Percentiles rank a stretch among this genome's conserved stretches.
Conservation (phyloP, 805 yeast genomes). For the Henningerozyma blattae region DNA sequence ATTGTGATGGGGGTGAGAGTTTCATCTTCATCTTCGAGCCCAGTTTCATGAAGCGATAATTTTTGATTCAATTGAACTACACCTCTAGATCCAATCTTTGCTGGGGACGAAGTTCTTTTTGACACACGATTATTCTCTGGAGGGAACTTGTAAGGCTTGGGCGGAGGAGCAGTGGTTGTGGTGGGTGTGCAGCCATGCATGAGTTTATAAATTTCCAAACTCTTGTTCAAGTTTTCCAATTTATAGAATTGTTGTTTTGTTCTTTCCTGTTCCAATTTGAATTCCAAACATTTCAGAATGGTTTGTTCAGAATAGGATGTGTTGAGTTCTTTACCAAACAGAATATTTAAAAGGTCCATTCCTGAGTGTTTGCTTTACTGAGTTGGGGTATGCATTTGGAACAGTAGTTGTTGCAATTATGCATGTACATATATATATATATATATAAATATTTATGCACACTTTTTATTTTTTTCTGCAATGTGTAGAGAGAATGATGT, state of each 20-base stretch:
- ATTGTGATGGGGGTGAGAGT: too few species aligned
- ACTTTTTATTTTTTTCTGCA: too few species aligned
- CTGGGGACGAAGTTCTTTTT: constrained; percentile 47
- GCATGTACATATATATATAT: too few species aligned
- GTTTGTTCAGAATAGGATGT: too few species aligned
- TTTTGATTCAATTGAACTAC: constrained; percentile 36
- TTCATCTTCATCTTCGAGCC: background rate
- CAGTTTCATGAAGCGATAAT: background rate
- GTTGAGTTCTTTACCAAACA: too few species aligned
- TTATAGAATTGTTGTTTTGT: constrained; percentile 72
- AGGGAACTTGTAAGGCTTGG: constrained; percentile 13
- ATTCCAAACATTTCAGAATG: constrained; percentile 29
- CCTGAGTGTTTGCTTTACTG: too few species aligned
- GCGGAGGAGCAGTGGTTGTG: constrained; percentile 3
- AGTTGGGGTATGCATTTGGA: too few species aligned
- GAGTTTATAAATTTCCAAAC: constrained; percentile 47
- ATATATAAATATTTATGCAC: too few species aligned
- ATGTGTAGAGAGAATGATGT: too few species aligned
- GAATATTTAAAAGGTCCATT: too few species aligned
- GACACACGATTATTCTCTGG: constrained; percentile 6
- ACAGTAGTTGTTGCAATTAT: too few species aligned
- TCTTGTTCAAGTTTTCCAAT: constrained; percentile 47
- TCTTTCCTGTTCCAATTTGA: constrained; percentile 62
- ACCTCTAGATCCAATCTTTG: constrained; percentile 62
- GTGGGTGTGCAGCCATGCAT: background rate